These are phyloP conservation scores for Nemania sp. DNA, from an alignment of 2,329 filamentous ascomycete species.

Conservation along the genomic window DNA sequence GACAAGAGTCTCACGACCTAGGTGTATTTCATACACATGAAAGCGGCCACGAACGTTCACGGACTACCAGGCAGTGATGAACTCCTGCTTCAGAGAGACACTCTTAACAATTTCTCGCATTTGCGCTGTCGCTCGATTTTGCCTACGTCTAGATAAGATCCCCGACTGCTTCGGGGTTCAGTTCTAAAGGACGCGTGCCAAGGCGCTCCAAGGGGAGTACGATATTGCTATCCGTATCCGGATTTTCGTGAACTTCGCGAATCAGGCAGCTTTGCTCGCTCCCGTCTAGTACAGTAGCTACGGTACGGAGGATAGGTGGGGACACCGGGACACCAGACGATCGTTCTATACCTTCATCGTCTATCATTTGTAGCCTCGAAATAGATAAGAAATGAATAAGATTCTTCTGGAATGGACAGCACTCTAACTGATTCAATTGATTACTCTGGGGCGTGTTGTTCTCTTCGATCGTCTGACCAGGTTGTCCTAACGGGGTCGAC, in stretches of 20 bases:
- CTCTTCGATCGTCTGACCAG: background rate
- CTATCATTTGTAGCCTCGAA: background rate
- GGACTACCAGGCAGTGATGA: background rate
- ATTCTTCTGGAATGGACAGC: no score
- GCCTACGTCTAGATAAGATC: background rate
- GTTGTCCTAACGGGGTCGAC: background rate
- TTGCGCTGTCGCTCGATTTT: background rate
- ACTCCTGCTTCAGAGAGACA: background rate
- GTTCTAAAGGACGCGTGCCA: background rate
- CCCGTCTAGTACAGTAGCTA: background rate
- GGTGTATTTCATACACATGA: conserved; percentile 2
- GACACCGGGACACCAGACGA: background rate
- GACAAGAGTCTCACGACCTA: conserved; percentile 4
- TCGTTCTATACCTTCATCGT: background rate
- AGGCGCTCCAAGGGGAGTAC: background rate
- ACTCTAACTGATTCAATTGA: background rate
- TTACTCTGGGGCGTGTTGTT: background rate
- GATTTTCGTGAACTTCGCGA: background rate
- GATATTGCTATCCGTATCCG: background rate
- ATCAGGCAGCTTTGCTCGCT: background rate
- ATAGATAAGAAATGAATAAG: no score
- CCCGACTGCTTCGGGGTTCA: background rate
- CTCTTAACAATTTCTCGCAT: no score
- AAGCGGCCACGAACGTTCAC: background rate
- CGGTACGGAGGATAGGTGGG: background rate